Percentiles rank a stretch among this genome's conserved stretches.
These are phyloP conservation scores for Yarrowia phangngaensis DNA, from an alignment of 805 yeast genomes.

Conservation along the genomic window DNA sequence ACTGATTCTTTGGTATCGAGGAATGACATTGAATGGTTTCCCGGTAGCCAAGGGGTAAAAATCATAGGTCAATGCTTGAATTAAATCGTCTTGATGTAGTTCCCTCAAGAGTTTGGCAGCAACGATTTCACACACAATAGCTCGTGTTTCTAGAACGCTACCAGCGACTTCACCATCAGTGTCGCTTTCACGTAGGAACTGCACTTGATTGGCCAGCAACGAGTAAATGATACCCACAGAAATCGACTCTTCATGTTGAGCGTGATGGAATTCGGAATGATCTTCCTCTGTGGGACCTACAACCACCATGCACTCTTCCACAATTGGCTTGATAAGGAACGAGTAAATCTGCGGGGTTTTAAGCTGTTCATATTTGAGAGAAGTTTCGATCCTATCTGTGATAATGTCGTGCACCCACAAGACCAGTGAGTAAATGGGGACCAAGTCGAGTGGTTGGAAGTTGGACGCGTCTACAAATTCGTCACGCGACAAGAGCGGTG, in stretches of 20 bases:
- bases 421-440: slow-evolving; percentile 40
- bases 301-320: slow-evolving; percentile 37
- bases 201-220: slow-evolving; percentile 41
- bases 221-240: slow-evolving; percentile 43
- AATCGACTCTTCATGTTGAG: slow-evolving; percentile 28
- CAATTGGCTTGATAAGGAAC: slow-evolving; percentile 48
- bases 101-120: slow-evolving; percentile 51
- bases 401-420: slow-evolving; percentile 45
- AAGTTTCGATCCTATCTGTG: slow-evolving; percentile 44
- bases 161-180: slow-evolving; percentile 27
- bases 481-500: slow-evolving; percentile 9
- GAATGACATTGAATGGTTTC: slow-evolving; percentile 33
- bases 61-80: slow-evolving; percentile 46
- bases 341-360: slow-evolving; percentile 50
- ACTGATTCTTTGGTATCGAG: slow-evolving; percentile 43
- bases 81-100: slow-evolving; percentile 43
- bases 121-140: slow-evolving; percentile 51
- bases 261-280: neutral
- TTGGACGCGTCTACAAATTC: slow-evolving; percentile 11
- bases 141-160: slow-evolving; percentile 44
- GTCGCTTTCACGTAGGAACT: slow-evolving; percentile 40
- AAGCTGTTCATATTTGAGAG: slow-evolving; percentile 51
- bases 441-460: slow-evolving; percentile 35
- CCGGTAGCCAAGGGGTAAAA: slow-evolving; percentile 47
- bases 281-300: slow-evolving; percentile 19